phyloP scores from a whole-genome alignment of 108 stramenopile species.

The Cylindrotheca closterium region DNA sequence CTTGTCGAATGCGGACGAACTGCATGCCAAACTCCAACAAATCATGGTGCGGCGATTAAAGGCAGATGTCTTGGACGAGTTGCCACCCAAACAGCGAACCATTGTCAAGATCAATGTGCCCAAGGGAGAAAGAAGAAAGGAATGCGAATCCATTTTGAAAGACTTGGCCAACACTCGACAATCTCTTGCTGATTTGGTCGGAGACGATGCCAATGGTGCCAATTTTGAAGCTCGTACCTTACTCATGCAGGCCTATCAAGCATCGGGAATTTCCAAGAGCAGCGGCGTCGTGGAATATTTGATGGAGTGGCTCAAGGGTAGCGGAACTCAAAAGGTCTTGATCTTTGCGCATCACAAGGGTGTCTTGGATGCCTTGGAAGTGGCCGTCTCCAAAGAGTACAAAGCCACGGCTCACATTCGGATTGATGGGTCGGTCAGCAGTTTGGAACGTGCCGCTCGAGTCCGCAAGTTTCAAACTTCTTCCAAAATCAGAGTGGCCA shows the following conservation, averaged over 20 bases:
- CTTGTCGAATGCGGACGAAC: conserved; percentile 63
- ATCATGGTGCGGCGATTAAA: conserved; percentile 91
- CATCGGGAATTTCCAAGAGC: conserved; percentile 81
- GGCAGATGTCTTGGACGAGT: conserved; percentile 74
- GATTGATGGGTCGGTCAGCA: conserved; percentile 81
- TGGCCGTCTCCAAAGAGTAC: conserved; percentile 46
- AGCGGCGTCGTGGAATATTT: conserved; percentile 68
- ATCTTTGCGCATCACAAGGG: conserved; percentile 91
- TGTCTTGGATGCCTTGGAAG: conserved; percentile 77
- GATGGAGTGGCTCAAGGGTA: conserved; percentile 67
- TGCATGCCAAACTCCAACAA: conserved; percentile 66
- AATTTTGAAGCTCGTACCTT: conserved; percentile 57
- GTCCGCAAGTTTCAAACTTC: conserved; percentile 86
- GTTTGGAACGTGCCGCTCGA: conserved; percentile 72
- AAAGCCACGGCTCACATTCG: conserved; percentile 73
- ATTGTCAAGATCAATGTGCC: conserved; percentile 51
- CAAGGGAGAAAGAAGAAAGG: conserved; percentile 29
- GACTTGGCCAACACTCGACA: conserved; percentile 42
- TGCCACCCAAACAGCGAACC: conserved; percentile 85
- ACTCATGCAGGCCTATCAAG: conserved; percentile 84
- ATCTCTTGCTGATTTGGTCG: conserved; percentile 42
- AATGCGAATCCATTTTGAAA: conserved; percentile 37
- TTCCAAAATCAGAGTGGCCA: conserved; percentile 58
- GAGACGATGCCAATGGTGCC: conserved; percentile 47
- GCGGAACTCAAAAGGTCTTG: conserved; percentile 71